Evolutionary conservation across 192 early-diverging fungal genomes (phyloP).

Genomic region (Gryganskiella cystojenkinii): DNA sequence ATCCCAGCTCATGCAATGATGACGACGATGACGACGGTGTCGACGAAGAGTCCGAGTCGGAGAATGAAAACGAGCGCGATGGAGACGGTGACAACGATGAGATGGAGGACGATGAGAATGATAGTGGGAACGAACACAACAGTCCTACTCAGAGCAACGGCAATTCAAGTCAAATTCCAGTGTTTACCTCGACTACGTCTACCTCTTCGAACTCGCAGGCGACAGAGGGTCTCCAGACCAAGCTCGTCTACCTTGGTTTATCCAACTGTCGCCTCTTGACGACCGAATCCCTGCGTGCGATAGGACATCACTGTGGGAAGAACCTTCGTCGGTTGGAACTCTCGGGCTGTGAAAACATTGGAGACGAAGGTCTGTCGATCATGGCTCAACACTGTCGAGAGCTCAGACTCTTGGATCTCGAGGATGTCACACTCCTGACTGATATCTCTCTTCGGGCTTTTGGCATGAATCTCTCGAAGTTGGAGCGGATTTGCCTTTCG

Average conservation of each 20-base stretch:
- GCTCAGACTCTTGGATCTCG: conserved; percentile 32
- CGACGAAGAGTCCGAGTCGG: not conserved
- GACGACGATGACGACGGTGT: conserved; percentile 4
- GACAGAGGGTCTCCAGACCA: conserved; percentile 29
- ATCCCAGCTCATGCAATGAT: conserved; percentile 21
- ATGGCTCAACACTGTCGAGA: conserved; percentile 37
- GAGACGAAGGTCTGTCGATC: conserved; percentile 52
- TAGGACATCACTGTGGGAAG: conserved; percentile 35
- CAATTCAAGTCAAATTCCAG: not conserved
- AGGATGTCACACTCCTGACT: conserved; percentile 23
- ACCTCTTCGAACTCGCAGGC: not conserved
- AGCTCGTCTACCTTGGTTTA: conserved; percentile 54
- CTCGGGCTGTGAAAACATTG: conserved; percentile 53
- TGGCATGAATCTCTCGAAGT: conserved; percentile 32
- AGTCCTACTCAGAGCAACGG: not conserved
- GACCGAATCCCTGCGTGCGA: conserved; percentile 36
- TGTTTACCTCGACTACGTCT: not conserved
- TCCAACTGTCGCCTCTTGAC: conserved; percentile 56
- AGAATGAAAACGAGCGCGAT: conserved; percentile 4
- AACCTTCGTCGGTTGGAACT: conserved; percentile 60
- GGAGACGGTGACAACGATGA: not conserved
- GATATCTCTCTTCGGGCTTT: conserved; percentile 54
- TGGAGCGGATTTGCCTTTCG: conserved; percentile 43
- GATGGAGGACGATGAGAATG: conserved; percentile 16
- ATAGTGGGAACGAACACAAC: not conserved